These are phyloP conservation scores for Vaccinium macrocarpon DNA, from an alignment of 148 eudicot species.

Conservation along the genomic window DNA sequence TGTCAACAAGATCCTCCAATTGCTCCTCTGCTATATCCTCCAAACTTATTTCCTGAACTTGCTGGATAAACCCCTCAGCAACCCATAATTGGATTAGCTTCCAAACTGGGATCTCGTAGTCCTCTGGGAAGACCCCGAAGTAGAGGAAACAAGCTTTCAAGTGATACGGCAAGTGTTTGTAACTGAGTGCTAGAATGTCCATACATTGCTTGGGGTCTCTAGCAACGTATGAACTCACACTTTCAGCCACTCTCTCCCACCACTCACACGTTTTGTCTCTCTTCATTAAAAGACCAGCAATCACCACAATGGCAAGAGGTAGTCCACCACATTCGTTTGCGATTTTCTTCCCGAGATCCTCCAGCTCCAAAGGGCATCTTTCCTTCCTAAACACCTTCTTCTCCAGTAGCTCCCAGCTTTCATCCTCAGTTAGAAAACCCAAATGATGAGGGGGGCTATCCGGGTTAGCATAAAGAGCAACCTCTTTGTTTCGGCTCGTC, in stretches of 20 bases:
- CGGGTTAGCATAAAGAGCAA: conserved; percentile 23
- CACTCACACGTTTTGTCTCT: conserved; percentile 13
- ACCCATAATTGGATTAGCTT: conserved; percentile 33
- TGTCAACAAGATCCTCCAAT: conserved; percentile 37
- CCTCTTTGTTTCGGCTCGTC: conserved; percentile 20
- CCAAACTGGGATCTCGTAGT: conserved; percentile 11
- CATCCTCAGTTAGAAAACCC: conserved; percentile 4
- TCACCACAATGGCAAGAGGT: conserved; percentile 36
- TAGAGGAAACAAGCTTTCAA: conserved; percentile 37
- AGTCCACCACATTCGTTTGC: conserved; percentile 24
- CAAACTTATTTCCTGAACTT: conserved; percentile 19
- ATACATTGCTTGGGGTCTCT: conserved; percentile 12
- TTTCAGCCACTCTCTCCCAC: conserved; percentile 33
- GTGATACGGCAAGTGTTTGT: conserved; percentile 30
- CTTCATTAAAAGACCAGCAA: conserved; percentile 26
- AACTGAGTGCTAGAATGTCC: conserved; percentile 35
- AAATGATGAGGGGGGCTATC: conserved; percentile 17
- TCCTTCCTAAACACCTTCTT: conserved; percentile 28
- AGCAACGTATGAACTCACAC: conserved; percentile 23
- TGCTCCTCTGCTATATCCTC: conserved; percentile 38
- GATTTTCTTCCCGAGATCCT: conserved; percentile 19
- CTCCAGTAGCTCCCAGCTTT: conserved; percentile 33
- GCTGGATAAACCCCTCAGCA: conserved; percentile 39
- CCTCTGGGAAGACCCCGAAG: conserved; percentile 9
- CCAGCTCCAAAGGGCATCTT: conserved; percentile 23